Base-by-base conservation (phyloP, 768 basidiomycete genomes). In the Auriculariales sp. region DNA sequence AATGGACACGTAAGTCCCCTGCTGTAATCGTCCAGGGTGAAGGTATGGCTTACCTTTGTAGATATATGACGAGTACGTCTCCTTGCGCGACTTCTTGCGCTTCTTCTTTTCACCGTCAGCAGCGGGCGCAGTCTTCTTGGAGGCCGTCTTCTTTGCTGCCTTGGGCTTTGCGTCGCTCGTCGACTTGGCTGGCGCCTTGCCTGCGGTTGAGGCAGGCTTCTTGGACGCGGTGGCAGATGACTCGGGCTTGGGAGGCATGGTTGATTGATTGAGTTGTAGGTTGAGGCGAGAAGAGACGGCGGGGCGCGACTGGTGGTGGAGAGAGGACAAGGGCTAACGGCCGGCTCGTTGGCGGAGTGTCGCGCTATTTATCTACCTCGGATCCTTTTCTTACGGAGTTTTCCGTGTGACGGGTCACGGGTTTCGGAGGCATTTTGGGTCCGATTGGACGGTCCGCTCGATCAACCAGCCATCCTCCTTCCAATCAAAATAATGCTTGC, bases 61-160 rank as follows among this genome's bases (percentile, higher is more conserved):
- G 65, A 95, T 92, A 74, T 94, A 94, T 29, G 88, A 87, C 19
- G 88, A 83, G 72, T 90, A 91, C 2, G 88, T 90, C 73, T 91
- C 88, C 73, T 89, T 89, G 68, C 89, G 74, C 49, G 74, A 64
- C 75, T 92, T 93, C 69, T 81, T 82, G 58, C 83, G 72, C 73
- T 83, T 83, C 77, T 91, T 91, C 78, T 88, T 87, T 66, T 89
- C 71, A n/a, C 62, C 65, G 46, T 63, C 69, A 33, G 64, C 83
- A 44, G 75, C 79, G 49, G 78, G 56, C 39, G 56, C 79, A 15
- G 63, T 65, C 50, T 71, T 62, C 3, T 58, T 58, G 11, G 72
- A 62, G 29, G 39, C 39, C 19, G 70, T 78, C 67, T 79, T 79
- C 62, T 79, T 78, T 24, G 79, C 72, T 12, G 75, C 74, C 63